Evolutionary conservation across 2,329 filamentous ascomycete genomes (phyloP), one percentile per base, ranked within the genome.

Genomic region (Penicillium sp.): DNA sequence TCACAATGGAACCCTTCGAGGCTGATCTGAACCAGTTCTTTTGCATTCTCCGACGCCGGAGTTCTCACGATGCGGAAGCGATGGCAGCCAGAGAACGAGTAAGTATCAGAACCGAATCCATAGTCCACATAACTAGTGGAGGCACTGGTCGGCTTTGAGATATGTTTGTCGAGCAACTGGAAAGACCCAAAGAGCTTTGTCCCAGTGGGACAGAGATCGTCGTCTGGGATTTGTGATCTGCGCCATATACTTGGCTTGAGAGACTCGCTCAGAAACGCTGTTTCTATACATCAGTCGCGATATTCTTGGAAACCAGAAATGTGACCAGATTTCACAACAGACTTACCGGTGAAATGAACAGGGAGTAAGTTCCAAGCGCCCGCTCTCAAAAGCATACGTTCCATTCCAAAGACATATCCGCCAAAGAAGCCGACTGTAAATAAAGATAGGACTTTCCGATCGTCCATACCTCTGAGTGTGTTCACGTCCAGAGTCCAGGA

Each of bases 1-100:
- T 63, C 60, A 43, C 59, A 62, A 34, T 45, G 49, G 11, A 63
- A 58, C 18, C 52, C 47, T 10, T 60, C 57, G 8, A 63, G 24
- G 14, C 55, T 52, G 36, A 60, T 54, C 7, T n/a, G 34, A n/a
- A 36, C n/a, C 42, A 52, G 47, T 13, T 56, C 51, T 21, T 49
- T 42, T 5, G 32, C 13, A 13, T 40, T 40, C 27, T 52, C 36
- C 16, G n/a, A 16, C 13, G 24, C 32, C 14, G 22, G 40, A 7
- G 55, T 24, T 38, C 54, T 29, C n/a, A 51, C 55, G 27, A 59
- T 55, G 6, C 57, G 59, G 34, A 61, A 53, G 11, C 59, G 48
- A 44, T 61, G 59, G 10, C 57, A 61, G 13, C 59, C 59, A 10
- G 47, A 49, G 16, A 61, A 61, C 5, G 29, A 29, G 14, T 14